Evolutionary conservation across 2,329 filamentous ascomycete species (phyloP), one percentile per base, ranked within the genome.

Genomic region (Pseudocercospora eumusae): DNA sequence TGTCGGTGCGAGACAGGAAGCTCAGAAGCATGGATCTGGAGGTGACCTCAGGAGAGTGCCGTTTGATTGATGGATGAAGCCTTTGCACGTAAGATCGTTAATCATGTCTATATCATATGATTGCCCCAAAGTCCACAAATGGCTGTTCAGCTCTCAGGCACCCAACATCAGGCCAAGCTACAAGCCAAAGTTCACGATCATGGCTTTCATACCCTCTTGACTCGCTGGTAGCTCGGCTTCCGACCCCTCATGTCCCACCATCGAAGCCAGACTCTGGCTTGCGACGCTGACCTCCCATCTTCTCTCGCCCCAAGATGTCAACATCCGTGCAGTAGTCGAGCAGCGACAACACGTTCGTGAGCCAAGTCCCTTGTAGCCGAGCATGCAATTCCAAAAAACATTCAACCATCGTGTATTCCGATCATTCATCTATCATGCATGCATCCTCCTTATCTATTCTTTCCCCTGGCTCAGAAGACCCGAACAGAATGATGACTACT

Each of bases 1-100:
- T 57, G 84, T 98, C 61, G 96, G 93, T 27, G 96, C 95, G 0
- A 91, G 91, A 13, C 88, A 92, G 69, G 93, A 96, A 78, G 88
- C 90, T 83, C 88, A 85, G 81, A 98, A 96, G 80, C 83, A 82
- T 59, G 82, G 82, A 69, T 84, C 83, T 28, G 87, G 83, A 15
- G 82, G 86, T 63, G 78, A 80, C 15, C 75, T 96, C 69, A 84
- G 91, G 66, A 84, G 91, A 69, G 88, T 96, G 70, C 91, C 91
- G 0, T 96, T 96, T 76, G 92, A 91, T 76, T 99, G 54, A 56
- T 4, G 40, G 13, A n/a, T 25, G 31, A 40, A 44, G 18, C 27
- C n/a, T 23, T 23, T 18, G 11, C 13, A 28, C n/a, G 20, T 40
- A 11, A 40, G 36, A 40, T 40, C 36, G 10, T 40, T 40, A n/a